Evolutionary conservation across 2,329 filamentous ascomycete species (phyloP), one percentile per base, ranked within the genome.

Genomic region (Xylaria sp.): DNA sequence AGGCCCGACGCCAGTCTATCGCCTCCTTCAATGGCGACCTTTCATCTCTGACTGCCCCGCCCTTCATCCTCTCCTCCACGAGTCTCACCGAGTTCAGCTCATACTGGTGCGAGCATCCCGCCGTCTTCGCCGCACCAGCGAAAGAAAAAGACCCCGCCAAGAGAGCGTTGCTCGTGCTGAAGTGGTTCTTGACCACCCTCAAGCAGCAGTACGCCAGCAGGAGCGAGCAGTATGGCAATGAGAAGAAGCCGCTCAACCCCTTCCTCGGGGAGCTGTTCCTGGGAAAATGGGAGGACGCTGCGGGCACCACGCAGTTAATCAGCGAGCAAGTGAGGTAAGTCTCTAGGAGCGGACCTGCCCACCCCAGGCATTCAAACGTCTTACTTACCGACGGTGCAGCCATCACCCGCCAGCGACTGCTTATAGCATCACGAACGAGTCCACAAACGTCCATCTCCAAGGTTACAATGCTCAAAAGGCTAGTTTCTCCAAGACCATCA

Each of bases 351-450:
- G 22, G 22, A 39, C 17, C n/a, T 16, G 20, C 16, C 24, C 16
- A 29, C 22, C 48, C 38, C 7, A 4, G 16, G n/a, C 5, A 26
- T 26, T 7, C 2, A 17, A 43, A 48, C 24, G 41, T n/a, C 29
- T 11, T 47, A 22, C 50, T 63, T 24, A 63, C 48, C 7, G 21
- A 29, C 3, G 22, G 4, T 20, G 48, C 56, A 77, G 74, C 60
- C 79, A 82, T 55, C 79, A 82, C 63, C 79, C 79, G 20, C 79
- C 79, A 17, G 79, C 81, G 40, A 81, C 79, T 2, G 78, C 79
- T 2, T 79, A 81, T 67, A 77, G 78, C 64, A 75, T 81, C 24
- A 63, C 66, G 20, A 75, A 78, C 60, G 59, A 67, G 16, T 68
- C 72, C 11, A 69, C 76, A 49, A 74, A 75, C 8, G 74, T 81